Evolutionary conservation across 352 stramenopile genomes (phyloP).

Genomic region (Phytophthora pisi): DNA sequence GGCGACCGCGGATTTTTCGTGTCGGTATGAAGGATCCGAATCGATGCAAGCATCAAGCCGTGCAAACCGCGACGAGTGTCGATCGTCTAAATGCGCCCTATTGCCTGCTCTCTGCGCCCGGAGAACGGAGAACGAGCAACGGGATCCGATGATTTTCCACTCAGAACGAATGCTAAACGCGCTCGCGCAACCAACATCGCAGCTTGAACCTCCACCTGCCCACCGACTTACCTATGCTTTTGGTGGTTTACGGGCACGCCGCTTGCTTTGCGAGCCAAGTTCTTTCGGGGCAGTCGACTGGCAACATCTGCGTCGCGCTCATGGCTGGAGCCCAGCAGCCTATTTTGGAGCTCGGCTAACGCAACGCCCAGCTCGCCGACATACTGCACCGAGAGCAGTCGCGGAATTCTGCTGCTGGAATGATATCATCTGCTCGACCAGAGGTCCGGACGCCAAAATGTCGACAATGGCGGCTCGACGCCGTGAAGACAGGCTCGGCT

Average conservation of each 20-base stretch:
- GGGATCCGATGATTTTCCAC: background rate
- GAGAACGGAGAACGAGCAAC: background rate
- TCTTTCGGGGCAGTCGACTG: conserved; percentile 20
- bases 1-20: conserved; percentile 2
- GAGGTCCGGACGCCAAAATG: conserved; percentile 14
- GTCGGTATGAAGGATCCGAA: background rate
- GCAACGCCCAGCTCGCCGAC: conserved; percentile 4
- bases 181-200: background rate
- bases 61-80: background rate
- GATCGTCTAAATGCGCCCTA: conserved; percentile 8
- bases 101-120: background rate
- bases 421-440: conserved; percentile 17
- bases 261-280: conserved; percentile 2
- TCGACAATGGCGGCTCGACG: conserved; percentile 17
- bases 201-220: background rate
- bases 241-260: background rate
- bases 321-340: conserved; percentile 11
- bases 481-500: conserved; percentile 7
- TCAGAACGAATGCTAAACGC: background rate
- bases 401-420: conserved; percentile 17
- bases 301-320: conserved; percentile 11
- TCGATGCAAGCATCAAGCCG: background rate
- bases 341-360: conserved; percentile 4
- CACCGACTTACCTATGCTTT: background rate
- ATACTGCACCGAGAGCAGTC: conserved; percentile 8